Evolutionary conservation across 495 filamentous ascomycete genomes (phyloP).

Genomic region (Podospora didyma): DNA sequence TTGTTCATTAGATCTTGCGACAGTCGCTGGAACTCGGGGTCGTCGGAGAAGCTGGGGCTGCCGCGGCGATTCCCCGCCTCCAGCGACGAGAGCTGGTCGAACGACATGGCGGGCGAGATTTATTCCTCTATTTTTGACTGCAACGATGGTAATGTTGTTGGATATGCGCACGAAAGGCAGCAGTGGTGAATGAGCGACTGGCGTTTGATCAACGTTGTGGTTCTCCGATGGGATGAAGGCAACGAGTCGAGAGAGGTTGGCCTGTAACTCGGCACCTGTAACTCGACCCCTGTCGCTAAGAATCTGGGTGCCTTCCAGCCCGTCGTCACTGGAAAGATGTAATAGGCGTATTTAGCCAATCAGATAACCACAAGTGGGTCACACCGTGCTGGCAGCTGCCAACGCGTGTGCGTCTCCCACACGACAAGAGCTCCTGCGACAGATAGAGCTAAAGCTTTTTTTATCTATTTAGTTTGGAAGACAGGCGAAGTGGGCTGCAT

Average conservation of each 20-base stretch:
- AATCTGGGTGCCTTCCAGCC: conserved; percentile 1
- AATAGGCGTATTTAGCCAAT: conserved; percentile 6
- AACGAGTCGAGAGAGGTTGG: not conserved
- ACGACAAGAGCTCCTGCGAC: too few species aligned
- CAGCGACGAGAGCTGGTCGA: conserved; percentile 76
- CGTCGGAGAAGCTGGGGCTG: conserved; percentile 71
- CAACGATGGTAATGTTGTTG: not conserved
- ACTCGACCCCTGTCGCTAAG: not conserved
- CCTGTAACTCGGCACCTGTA: not conserved
- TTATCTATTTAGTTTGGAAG: conserved; percentile 8
- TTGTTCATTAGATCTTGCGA: conserved; percentile 78
- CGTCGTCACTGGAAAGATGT: not conserved
- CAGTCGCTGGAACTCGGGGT: conserved; percentile 84
- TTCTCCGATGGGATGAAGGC: too few species aligned
- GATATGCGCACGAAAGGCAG: not conserved
- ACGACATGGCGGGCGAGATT: conserved; percentile 63
- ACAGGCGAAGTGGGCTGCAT: not conserved
- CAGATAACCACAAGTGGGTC: not conserved
- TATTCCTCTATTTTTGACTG: not conserved
- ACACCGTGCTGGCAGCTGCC: not conserved
- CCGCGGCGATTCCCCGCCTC: conserved; percentile 58
- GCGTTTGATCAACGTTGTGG: not conserved
- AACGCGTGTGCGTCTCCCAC: not conserved
- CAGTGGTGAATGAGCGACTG: not conserved
- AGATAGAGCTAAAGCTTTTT: not conserved